Percentiles rank a stretch among this genome's conserved stretches.
Evolutionary conservation across 1,284 basidiomycete species (phyloP).

Genomic region (Pseudozyma sp.): DNA sequence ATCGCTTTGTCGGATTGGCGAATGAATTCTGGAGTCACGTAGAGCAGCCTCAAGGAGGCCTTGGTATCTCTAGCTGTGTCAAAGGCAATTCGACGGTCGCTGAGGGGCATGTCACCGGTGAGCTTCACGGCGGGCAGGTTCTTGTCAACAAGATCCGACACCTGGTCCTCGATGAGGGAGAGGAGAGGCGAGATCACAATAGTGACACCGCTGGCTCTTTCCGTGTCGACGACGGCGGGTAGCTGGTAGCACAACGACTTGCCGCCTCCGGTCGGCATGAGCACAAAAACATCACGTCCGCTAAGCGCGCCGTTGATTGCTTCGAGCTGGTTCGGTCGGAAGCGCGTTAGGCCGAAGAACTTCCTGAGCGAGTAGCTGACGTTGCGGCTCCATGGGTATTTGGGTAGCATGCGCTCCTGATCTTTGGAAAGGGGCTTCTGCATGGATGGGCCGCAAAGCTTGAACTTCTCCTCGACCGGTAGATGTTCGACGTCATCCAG

Average conservation of each 20-base stretch:
- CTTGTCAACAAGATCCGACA: conserved; percentile 77
- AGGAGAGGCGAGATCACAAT: conserved; percentile 91
- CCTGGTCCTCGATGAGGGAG: conserved; percentile 91
- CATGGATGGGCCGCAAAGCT: conserved; percentile 34
- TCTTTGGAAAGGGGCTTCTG: conserved; percentile 15
- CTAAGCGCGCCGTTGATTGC: conserved; percentile 84
- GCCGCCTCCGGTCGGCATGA: conserved; percentile 97
- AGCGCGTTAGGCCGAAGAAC: conserved; percentile 78
- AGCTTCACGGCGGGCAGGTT: conserved; percentile 80
- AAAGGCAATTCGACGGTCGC: conserved; percentile 69
- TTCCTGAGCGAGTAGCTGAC: conserved; percentile 75
- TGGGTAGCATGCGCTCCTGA: conserved; percentile 8
- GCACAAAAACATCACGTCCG: conserved; percentile 88
- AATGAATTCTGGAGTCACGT: conserved; percentile 90
- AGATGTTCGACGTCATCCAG: conserved; percentile 22
- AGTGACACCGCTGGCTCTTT: conserved; percentile 82
- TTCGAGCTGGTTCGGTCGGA: conserved; percentile 86
- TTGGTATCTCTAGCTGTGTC: conserved; percentile 71
- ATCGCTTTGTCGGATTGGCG: conserved; percentile 70
- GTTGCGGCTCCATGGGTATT: conserved; percentile 73
- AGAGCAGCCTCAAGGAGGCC: conserved; percentile 76
- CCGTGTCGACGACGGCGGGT: conserved; percentile 82
- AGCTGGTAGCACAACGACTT: conserved; percentile 78
- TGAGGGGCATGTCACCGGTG: conserved; percentile 74
- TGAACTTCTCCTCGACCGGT: conserved; percentile 26